phyloP scores from a whole-genome alignment of 352 stramenopile genomes.

The Pythium grandisporangium region DNA sequence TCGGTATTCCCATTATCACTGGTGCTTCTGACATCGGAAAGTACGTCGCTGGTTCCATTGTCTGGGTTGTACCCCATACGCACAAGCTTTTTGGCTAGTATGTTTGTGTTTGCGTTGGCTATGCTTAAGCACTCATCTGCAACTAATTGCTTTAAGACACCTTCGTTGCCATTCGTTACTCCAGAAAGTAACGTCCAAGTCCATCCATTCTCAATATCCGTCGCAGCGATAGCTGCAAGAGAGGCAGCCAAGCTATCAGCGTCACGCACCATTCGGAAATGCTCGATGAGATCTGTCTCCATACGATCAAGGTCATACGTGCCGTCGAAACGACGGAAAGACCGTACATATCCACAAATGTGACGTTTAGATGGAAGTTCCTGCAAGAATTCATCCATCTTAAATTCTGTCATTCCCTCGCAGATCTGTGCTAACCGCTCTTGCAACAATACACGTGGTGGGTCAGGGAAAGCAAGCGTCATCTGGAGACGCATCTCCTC shows the following conservation, averaged over 20 bases:
- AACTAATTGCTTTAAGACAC: constrained; percentile 30
- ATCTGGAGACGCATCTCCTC: constrained; percentile 44
- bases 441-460: constrained; percentile 29
- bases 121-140: constrained; percentile 19
- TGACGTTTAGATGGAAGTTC: constrained; percentile 90
- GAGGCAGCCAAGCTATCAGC: constrained; percentile 39
- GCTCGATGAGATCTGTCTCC: constrained; percentile 53
- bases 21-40: too few species aligned
- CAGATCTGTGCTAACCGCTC: constrained; percentile 48
- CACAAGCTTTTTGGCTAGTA: constrained; percentile 36
- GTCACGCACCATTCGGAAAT: constrained; percentile 73
- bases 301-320: constrained; percentile 40
- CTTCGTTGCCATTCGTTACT: constrained; percentile 35
- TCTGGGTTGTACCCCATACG: constrained; percentile 47
- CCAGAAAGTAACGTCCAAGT: constrained; percentile 23
- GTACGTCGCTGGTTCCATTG: too few species aligned
- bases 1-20: too few species aligned
- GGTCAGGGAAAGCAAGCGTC: constrained; percentile 42
- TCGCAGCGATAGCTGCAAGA: constrained; percentile 42
- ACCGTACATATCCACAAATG: constrained; percentile 65
- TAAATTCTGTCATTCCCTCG: constrained; percentile 80
- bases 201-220: constrained; percentile 55
- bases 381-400: constrained; percentile 78
- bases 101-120: constrained; percentile 32
- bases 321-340: constrained; percentile 40